Conservation (phyloP, 2,329 filamentous ascomycete species). For the Talaromyces sp. region DNA sequence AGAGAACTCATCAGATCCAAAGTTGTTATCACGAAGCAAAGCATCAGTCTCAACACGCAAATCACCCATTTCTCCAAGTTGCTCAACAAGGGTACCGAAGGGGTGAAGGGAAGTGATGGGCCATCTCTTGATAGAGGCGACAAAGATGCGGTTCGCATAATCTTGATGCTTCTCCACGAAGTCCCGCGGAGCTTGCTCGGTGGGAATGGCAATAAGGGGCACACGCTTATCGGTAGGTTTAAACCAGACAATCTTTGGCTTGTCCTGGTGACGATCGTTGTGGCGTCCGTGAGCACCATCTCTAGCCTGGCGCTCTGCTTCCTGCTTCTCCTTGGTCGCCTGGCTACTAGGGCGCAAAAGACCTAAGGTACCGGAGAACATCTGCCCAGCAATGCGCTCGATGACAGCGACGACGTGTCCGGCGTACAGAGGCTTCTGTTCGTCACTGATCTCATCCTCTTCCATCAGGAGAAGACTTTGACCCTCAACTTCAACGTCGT, state of each 20-base stretch:
- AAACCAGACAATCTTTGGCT: slow-evolving; percentile 99
- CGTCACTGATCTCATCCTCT: slow-evolving; percentile 97
- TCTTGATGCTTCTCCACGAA: slow-evolving; percentile 99
- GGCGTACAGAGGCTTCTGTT: slow-evolving; percentile 95
- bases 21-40: slow-evolving; percentile 96
- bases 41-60: slow-evolving; percentile 97
- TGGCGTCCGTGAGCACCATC: slow-evolving; percentile 76
- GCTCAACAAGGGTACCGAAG: slow-evolving; percentile 95
- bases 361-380: slow-evolving; percentile 97
- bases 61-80: slow-evolving; percentile 95
- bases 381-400: slow-evolving; percentile 94
- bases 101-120: slow-evolving; percentile 99
- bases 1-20: slow-evolving; percentile 94
- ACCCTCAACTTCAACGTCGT: slow-evolving; percentile 97
- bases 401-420: slow-evolving; percentile 97
- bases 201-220: slow-evolving; percentile 95
- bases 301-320: slow-evolving; percentile 89
- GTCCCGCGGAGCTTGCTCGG: slow-evolving; percentile 93
- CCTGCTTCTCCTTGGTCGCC: slow-evolving; percentile 98
- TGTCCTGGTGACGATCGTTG: slow-evolving; percentile 85
- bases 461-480: slow-evolving; percentile 96
- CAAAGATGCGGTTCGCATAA: slow-evolving; percentile 96
- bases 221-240: slow-evolving; percentile 99
- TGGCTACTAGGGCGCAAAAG: slow-evolving; percentile 94
- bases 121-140: slow-evolving; percentile 99